Percentiles rank a stretch among this genome's conserved stretches.
These are phyloP conservation scores for Boletus mariae DNA, from an alignment of 1,284 basidiomycete genomes.

Conservation along the genomic window DNA sequence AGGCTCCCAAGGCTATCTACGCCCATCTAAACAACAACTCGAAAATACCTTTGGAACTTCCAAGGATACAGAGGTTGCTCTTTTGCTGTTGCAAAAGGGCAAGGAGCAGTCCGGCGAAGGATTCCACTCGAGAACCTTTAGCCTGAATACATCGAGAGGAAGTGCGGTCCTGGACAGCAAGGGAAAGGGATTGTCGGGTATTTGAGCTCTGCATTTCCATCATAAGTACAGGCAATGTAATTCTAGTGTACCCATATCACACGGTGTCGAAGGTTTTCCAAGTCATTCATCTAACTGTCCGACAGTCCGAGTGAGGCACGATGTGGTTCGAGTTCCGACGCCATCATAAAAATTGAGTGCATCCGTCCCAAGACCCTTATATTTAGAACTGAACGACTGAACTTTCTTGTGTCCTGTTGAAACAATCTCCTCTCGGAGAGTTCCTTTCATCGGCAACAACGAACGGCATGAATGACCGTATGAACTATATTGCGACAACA, in stretches of 20 bases:
- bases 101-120: conserved; percentile 50
- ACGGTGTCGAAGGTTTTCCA: neutral
- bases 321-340: no score
- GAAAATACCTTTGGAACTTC: conserved; percentile 64
- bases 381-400: no score
- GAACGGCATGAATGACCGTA: neutral
- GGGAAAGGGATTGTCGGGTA: conserved; percentile 35
- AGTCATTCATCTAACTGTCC: neutral
- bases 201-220: conserved; percentile 15
- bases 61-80: conserved; percentile 62
- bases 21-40: conserved; percentile 74
- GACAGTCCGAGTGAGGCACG: no score
- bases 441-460: neutral
- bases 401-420: no score
- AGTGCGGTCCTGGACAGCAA: conserved; percentile 39
- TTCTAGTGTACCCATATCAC: conserved; percentile 8
- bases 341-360: no score
- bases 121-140: conserved; percentile 30
- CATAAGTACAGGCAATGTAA: conserved; percentile 19
- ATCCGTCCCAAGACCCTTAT: no score
- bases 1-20: conserved; percentile 68
- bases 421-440: neutral
- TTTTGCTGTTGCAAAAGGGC: conserved; percentile 58
- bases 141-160: conserved; percentile 38
- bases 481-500: neutral